These are phyloP conservation scores for Tolypocladium cylindrosporum DNA, from an alignment of 2,329 filamentous ascomycete genomes.

Conservation along the genomic window DNA sequence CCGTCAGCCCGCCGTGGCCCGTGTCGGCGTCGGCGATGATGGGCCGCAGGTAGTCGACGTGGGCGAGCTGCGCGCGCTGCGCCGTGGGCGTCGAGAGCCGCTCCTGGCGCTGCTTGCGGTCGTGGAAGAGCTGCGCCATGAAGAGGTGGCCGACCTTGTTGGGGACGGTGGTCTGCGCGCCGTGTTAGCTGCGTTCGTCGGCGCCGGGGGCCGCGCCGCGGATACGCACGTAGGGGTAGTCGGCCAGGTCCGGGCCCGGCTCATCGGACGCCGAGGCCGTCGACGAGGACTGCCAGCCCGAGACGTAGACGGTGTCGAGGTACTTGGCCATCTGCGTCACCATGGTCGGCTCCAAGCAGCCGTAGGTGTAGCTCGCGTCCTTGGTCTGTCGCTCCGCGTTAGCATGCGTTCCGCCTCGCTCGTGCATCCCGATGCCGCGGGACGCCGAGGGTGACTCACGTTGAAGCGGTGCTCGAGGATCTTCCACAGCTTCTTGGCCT, in stretches of 20 bases:
- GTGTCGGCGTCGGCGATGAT: conserved; percentile 97
- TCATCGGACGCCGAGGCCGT: conserved; percentile 93
- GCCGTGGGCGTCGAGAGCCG: conserved; percentile 67
- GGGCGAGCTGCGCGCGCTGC: conserved; percentile 62
- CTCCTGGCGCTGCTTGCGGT: conserved; percentile 97
- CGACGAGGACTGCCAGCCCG: conserved; percentile 96
- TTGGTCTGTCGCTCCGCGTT: conserved; percentile 44
- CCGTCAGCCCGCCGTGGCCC: conserved; percentile 93
- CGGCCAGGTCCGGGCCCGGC: conserved; percentile 92
- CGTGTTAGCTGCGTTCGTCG: conserved; percentile 14
- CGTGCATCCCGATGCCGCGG: background rate
- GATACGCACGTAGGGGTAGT: conserved; percentile 75
- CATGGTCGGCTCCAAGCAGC: conserved; percentile 96
- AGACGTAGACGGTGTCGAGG: conserved; percentile 96
- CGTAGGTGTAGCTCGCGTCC: conserved; percentile 89
- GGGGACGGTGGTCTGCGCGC: conserved; percentile 78
- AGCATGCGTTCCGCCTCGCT: background rate
- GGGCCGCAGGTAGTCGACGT: conserved; percentile 88
- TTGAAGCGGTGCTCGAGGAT: conserved; percentile 81
- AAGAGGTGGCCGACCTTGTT: conserved; percentile 98
- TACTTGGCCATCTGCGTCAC: conserved; percentile 99
- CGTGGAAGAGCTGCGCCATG: conserved; percentile 98
- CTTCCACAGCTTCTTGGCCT: conserved; percentile 90
- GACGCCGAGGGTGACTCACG: conserved; percentile 32
- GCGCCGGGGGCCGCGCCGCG: background rate